Evolutionary conservation across 768 basidiomycete genomes (phyloP), one percentile per base, ranked within the genome.

Genomic region (Sistotremastrum niveocremeum): DNA sequence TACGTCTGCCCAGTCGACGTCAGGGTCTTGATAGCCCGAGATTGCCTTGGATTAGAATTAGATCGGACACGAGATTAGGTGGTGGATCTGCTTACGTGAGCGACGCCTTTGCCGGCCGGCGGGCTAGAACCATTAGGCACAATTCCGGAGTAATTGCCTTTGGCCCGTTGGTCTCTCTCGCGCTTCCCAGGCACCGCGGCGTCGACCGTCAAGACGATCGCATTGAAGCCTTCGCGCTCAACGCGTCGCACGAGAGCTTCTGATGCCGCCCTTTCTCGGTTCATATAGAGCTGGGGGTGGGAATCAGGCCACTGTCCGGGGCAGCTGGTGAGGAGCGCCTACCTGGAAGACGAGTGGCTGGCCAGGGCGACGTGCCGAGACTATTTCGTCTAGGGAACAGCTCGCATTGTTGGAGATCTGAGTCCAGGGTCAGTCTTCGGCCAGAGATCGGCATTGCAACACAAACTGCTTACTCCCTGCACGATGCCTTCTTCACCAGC

Each of bases 201-300:
- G 49, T 74, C 72, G 10, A 74, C 71, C 0, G 72, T 74, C 37
- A 74, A 61, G 52, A 72, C 67, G 48, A 74, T 62, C 1, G 65
- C 72, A 40, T 66, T 67, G 53, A 63, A 70, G 0, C 70, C 67
- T 2, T 62, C 53, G 10, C 57, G 49, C 41, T 64, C 61, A 30
- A 73, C 62, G 11, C 62, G 54, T 36, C 56, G 49, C 6, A 74
- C 44, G 4, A 71, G 57, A 4, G 51, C 56, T 50, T 66, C 68
- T 1, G 68, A 63, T 46, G 58, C 63, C 6, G 48, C 45, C 6
- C 70, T 65, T 39, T 71, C 65, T 46, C 58, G 62, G 57, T 71
- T 69, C 45, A 74, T 58, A 58, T 74, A 73, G 37, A 73, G 60
- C 61, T 70, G 57, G 42, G 53, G 1, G 35, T 30, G 28, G 32